Conservation (phyloP, 164 flowering plant genomes). For the Paratinospora sagittata region DNA sequence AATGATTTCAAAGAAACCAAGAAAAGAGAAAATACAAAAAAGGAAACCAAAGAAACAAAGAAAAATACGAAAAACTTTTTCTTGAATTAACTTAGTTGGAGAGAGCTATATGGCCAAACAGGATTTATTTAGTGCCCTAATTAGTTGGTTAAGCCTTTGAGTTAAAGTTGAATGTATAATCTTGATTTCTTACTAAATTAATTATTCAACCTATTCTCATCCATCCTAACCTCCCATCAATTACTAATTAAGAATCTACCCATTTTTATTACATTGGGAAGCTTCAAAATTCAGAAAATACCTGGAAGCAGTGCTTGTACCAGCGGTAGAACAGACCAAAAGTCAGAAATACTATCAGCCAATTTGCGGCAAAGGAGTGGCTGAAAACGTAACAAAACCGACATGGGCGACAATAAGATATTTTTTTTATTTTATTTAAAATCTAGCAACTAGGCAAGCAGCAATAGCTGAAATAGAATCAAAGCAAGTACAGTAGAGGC, state of each 20-base stretch:
- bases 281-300: constrained; percentile 1
- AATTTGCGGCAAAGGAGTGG: constrained; percentile 59
- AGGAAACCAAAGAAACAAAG: neutral
- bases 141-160: neutral
- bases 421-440: neutral
- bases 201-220: neutral
- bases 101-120: neutral
- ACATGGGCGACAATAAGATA: neutral
- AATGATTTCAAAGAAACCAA: neutral
- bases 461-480: neutral
- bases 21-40: neutral
- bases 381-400: constrained; percentile 32
- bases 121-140: neutral
- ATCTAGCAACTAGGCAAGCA: neutral
- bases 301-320: constrained; percentile 90
- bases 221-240: neutral
- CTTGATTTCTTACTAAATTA: neutral
- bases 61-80: neutral
- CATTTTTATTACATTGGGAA: neutral
- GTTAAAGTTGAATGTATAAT: neutral
- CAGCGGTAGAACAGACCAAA: constrained; percentile 79
- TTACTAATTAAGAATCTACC: neutral
- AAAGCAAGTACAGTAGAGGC: neutral
- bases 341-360: constrained; percentile 45
- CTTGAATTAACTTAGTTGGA: neutral